A percentile compares a stretch with the other conserved stretches of the same genome.
phyloP scores from a whole-genome alignment of 768 basidiomycete genomes.

The Trametes cingulata region DNA sequence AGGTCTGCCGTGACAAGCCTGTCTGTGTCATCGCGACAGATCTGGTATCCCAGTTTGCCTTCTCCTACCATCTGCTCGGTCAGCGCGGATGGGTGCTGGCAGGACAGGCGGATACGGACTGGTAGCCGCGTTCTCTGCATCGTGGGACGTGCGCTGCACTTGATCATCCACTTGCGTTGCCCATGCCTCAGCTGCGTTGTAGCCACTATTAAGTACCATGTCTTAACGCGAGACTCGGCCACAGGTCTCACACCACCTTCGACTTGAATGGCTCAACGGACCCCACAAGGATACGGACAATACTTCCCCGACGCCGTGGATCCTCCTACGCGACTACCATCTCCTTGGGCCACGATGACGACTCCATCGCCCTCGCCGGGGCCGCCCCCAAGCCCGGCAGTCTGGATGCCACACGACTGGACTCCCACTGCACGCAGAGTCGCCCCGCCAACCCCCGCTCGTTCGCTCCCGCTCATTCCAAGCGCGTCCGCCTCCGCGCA shows the following conservation, averaged over 20 bases:
- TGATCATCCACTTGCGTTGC: neutral
- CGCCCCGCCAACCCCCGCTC: neutral
- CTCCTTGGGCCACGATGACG: slow-evolving; percentile 14
- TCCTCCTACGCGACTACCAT: neutral
- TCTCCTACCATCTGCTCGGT: neutral
- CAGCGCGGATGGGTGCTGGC: neutral
- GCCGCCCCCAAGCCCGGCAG: slow-evolving; percentile 17
- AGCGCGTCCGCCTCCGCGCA: neutral
- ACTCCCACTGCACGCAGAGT: neutral
- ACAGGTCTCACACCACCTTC: neutral
- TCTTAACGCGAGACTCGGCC: neutral
- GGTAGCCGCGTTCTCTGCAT: slow-evolving; percentile 11
- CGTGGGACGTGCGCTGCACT: neutral
- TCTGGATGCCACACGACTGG: slow-evolving; percentile 21
- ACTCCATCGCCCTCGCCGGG: slow-evolving; percentile 17
- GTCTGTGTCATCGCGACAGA: neutral
- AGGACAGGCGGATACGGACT: slow-evolving; percentile 8
- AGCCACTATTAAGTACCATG: slow-evolving; percentile 2
- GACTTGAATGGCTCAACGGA: neutral
- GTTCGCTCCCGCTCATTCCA: slow-evolving; percentile 18
- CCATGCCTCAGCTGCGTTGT: slow-evolving; percentile 20
- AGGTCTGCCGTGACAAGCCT: too few relatives aligned
- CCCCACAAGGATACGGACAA: neutral
- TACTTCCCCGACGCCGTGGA: slow-evolving; percentile 3
- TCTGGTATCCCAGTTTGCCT: too few relatives aligned